Percentiles rank a stretch among this genome's conserved stretches.
Conservation (phyloP, 2,329 filamentous ascomycete genomes). For the Fusarium praegraminearum region DNA sequence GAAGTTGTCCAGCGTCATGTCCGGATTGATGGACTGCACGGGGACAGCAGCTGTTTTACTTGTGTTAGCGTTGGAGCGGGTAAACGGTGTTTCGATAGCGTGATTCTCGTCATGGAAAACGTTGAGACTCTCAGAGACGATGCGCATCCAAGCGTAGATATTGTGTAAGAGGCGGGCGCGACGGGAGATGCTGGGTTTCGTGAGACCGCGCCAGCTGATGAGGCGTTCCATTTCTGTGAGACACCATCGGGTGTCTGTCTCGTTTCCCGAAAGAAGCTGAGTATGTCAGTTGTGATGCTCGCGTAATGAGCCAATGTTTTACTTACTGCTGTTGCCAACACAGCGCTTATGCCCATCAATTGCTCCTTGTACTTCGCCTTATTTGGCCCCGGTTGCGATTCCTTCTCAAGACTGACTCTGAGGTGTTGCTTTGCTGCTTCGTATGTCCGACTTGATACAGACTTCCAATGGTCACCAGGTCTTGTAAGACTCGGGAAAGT, state of each 20-base stretch:
- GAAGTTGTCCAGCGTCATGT: slow-evolving; percentile 40
- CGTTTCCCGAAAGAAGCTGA: slow-evolving; percentile 33
- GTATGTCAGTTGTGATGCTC: fast-evolving
- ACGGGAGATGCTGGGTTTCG: slow-evolving; percentile 38
- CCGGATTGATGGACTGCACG: slow-evolving; percentile 21
- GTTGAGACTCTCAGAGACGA: slow-evolving; percentile 40
- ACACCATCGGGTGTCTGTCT: slow-evolving; percentile 35
- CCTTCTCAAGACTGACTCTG: slow-evolving; percentile 36
- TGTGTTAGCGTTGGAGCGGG: neutral
- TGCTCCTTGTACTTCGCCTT: slow-evolving; percentile 44
- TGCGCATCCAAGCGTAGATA: slow-evolving; percentile 45
- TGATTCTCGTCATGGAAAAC: slow-evolving; percentile 34
- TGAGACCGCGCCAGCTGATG: slow-evolving; percentile 37
- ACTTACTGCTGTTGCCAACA: slow-evolving; percentile 37
- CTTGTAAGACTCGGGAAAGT: slow-evolving; percentile 18
- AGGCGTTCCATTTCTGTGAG: slow-evolving; percentile 43
- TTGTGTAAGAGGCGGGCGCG: slow-evolving; percentile 39
- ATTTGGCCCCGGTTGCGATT: slow-evolving; percentile 29
- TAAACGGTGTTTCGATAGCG: slow-evolving; percentile 19
- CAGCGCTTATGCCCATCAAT: slow-evolving; percentile 37
- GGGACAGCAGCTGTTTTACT: slow-evolving; percentile 8
- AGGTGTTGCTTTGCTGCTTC: slow-evolving; percentile 43
- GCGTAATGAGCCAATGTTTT: fast-evolving
- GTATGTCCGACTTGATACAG: slow-evolving; percentile 23
- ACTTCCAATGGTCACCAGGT: slow-evolving; percentile 27